Evolutionary conservation across 352 stramenopile genomes (phyloP).

Genomic region (Pythium rishiriense): DNA sequence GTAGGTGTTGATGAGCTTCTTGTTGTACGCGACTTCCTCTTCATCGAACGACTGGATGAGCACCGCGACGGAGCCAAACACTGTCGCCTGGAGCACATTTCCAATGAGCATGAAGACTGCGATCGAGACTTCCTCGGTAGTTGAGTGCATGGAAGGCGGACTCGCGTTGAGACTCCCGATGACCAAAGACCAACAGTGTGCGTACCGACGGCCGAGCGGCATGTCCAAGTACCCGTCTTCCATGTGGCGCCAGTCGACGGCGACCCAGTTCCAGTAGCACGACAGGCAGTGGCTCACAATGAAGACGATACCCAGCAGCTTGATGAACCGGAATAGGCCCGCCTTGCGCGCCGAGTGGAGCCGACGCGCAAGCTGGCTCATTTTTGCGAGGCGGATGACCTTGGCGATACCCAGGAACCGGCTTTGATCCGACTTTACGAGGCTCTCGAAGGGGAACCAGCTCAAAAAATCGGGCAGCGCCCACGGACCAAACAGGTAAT

Average conservation of each 20-base stretch:
- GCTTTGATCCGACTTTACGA: slow-evolving; percentile 35
- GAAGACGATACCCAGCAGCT: slow-evolving; percentile 54
- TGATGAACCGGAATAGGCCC: slow-evolving; percentile 53
- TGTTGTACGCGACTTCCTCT: slow-evolving; percentile 69
- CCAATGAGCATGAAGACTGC: slow-evolving; percentile 72
- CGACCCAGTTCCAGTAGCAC: slow-evolving; percentile 72
- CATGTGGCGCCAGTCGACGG: slow-evolving; percentile 41
- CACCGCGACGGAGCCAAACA: slow-evolving; percentile 69
- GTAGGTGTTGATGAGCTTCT: slow-evolving; percentile 68
- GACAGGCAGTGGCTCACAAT: slow-evolving; percentile 57
- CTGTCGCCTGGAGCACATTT: slow-evolving; percentile 66
- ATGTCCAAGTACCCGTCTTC: slow-evolving; percentile 32
- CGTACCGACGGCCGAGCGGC: slow-evolving; percentile 44
- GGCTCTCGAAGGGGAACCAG: slow-evolving; percentile 66
- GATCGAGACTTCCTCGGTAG: slow-evolving; percentile 54
- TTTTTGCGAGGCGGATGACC: slow-evolving; percentile 64
- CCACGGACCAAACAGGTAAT: slow-evolving; percentile 66
- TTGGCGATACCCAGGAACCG: slow-evolving; percentile 66
- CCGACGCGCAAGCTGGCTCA: slow-evolving; percentile 55
- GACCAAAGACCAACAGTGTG: slow-evolving; percentile 57
- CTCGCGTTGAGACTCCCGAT: slow-evolving; percentile 67
- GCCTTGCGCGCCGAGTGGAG: slow-evolving; percentile 71
- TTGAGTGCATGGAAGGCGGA: slow-evolving; percentile 55
- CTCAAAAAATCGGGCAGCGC: slow-evolving; percentile 62
- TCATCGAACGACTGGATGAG: slow-evolving; percentile 75